These are phyloP conservation scores for Penicillium nucicola DNA, from an alignment of 495 filamentous ascomycete genomes.

Conservation along the genomic window DNA sequence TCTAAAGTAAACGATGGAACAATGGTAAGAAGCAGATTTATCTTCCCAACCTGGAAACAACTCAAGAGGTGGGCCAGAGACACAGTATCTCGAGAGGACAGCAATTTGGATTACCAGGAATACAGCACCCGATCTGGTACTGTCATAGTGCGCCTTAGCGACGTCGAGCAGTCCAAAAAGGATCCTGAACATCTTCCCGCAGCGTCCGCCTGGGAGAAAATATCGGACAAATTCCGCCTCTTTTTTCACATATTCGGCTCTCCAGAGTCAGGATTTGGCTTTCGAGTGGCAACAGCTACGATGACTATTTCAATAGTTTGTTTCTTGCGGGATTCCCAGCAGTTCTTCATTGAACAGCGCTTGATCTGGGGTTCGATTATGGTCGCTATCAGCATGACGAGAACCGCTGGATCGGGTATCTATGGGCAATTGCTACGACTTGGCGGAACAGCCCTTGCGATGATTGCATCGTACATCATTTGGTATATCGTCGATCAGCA, in stretches of 20 bases:
- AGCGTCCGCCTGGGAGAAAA: no score
- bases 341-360: background rate
- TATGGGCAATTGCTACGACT: no score
- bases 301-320: background rate
- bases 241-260: no score
- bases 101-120: background rate
- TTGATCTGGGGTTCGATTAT: background rate
- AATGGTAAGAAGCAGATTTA: no score
- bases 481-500: no score
- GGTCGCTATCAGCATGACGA: background rate
- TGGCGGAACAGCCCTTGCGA: no score
- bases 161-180: background rate
- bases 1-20: no score
- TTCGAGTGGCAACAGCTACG: no score
- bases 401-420: background rate
- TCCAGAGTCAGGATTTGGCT: no score
- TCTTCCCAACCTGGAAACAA: background rate
- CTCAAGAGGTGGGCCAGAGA: background rate
- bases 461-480: no score
- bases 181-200: no score
- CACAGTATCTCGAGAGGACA: background rate
- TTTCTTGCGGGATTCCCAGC: background rate
- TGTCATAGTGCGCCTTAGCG: background rate
- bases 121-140: background rate
- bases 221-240: no score